These are phyloP conservation scores for Alternaria postmessia DNA, from an alignment of 2,329 filamentous ascomycete species.

Conservation along the genomic window DNA sequence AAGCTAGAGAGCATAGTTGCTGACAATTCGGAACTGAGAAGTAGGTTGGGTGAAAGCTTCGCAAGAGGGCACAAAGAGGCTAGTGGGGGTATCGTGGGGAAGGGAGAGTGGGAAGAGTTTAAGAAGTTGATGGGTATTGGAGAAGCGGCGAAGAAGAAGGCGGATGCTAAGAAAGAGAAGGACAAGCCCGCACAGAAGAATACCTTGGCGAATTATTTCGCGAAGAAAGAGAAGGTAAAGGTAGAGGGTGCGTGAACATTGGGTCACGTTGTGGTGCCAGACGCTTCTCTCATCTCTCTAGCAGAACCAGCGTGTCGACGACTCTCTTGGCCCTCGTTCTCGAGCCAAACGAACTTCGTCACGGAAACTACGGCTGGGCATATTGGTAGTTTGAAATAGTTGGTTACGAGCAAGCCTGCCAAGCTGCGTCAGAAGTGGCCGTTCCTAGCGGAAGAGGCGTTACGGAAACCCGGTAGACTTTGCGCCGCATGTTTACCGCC, in stretches of 20 bases:
- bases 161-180: constrained; percentile 45
- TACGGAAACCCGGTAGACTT: constrained; percentile 8
- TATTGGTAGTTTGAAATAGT: neutral
- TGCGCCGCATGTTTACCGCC: neutral
- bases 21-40: constrained; percentile 47
- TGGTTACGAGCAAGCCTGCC: too few relatives aligned
- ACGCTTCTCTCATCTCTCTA: neutral
- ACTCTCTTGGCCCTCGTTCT: neutral
- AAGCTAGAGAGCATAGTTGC: constrained; percentile 62
- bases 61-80: constrained; percentile 73
- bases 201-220: constrained; percentile 46
- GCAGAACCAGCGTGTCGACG: neutral
- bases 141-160: constrained; percentile 58
- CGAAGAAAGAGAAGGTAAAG: constrained; percentile 18
- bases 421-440: too few relatives aligned
- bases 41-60: constrained; percentile 69
- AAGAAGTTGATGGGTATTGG: constrained; percentile 67
- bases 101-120: constrained; percentile 70
- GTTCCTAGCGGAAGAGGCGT: constrained; percentile 11
- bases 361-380: neutral
- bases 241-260: neutral
- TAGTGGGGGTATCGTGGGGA: constrained; percentile 69
- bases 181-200: constrained; percentile 40
- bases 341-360: neutral
- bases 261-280: neutral